A percentile compares a stretch with the other conserved stretches of the same genome.
These are phyloP conservation scores for Leishmania lainsoni DNA, from an alignment of 208 protist species.

Conservation along the genomic window DNA sequence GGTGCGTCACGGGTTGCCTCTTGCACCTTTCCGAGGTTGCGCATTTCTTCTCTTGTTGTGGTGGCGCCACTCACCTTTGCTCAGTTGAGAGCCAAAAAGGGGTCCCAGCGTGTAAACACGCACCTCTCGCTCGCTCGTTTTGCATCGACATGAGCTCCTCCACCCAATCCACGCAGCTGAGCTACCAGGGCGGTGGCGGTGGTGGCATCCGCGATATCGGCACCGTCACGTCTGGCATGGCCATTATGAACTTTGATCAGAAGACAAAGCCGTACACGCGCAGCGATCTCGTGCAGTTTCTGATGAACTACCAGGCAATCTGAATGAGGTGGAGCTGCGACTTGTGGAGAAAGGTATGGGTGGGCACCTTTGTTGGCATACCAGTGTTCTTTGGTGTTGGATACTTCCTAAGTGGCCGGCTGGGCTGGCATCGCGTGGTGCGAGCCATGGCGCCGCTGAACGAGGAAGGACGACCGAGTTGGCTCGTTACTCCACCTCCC, in stretches of 20 bases:
- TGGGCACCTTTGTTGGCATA: constrained; percentile 67
- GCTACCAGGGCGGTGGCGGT: constrained; percentile 39
- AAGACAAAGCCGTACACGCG: constrained; percentile 87
- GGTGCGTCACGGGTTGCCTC: neutral
- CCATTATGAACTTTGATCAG: constrained; percentile 83
- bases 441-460: constrained; percentile 47
- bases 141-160: constrained; percentile 22
- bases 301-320: constrained; percentile 76
- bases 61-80: neutral
- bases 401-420: constrained; percentile 56
- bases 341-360: constrained; percentile 75
- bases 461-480: constrained; percentile 13
- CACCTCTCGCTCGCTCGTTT: constrained; percentile 10
- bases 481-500: constrained; percentile 40
- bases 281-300: constrained; percentile 70
- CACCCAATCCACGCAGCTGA: constrained; percentile 12
- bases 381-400: constrained; percentile 53
- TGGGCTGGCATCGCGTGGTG: constrained; percentile 73
- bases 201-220: constrained; percentile 79
- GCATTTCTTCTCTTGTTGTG: neutral
- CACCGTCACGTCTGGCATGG: constrained; percentile 87
- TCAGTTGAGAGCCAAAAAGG: neutral
- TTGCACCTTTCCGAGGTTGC: neutral
- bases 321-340: constrained; percentile 63
- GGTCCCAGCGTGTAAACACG: neutral